phyloP scores from a whole-genome alignment of 768 basidiomycete species.

The Macrolepiota albuminosa region DNA sequence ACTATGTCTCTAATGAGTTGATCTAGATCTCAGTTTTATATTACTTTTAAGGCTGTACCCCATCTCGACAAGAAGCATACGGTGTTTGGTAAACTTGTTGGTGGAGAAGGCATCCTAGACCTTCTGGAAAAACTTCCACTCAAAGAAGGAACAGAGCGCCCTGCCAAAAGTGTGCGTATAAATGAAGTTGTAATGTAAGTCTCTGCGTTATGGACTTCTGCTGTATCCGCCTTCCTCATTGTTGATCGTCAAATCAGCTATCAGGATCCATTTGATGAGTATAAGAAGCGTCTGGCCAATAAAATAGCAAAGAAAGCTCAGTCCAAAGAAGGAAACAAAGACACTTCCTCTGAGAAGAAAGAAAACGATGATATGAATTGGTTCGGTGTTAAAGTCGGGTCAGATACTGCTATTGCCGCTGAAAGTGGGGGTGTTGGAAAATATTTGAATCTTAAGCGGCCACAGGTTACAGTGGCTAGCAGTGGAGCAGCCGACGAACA shows the following conservation, averaged over 20 bases:
- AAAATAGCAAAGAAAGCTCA: slow-evolving; percentile 60
- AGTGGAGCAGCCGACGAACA: slow-evolving; percentile 33
- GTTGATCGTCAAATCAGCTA: slow-evolving; percentile 42
- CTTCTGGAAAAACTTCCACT: slow-evolving; percentile 76
- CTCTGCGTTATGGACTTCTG: background rate
- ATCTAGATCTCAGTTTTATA: slow-evolving; percentile 83
- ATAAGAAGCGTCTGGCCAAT: slow-evolving; percentile 78
- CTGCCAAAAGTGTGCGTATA: slow-evolving; percentile 80
- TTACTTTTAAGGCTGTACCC: slow-evolving; percentile 80
- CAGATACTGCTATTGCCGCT: slow-evolving; percentile 27
- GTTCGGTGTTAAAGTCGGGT: slow-evolving; percentile 85
- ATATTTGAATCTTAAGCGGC: slow-evolving; percentile 61
- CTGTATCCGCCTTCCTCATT: background rate
- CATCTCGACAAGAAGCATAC: slow-evolving; percentile 93
- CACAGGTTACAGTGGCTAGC: slow-evolving; percentile 21
- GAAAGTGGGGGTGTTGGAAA: slow-evolving; percentile 66
- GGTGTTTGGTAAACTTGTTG: slow-evolving; percentile 95
- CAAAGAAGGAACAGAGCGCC: slow-evolving; percentile 84
- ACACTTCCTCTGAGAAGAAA: slow-evolving; percentile 41
- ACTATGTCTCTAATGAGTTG: background rate
- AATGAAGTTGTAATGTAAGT: slow-evolving; percentile 83
- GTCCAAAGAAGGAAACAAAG: slow-evolving; percentile 27
- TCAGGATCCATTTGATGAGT: slow-evolving; percentile 94
- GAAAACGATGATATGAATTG: slow-evolving; percentile 73
- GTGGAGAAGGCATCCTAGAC: slow-evolving; percentile 87